These are phyloP conservation scores for Citrus australasica DNA, from an alignment of 345 rosid genomes.

Conservation along the genomic window DNA sequence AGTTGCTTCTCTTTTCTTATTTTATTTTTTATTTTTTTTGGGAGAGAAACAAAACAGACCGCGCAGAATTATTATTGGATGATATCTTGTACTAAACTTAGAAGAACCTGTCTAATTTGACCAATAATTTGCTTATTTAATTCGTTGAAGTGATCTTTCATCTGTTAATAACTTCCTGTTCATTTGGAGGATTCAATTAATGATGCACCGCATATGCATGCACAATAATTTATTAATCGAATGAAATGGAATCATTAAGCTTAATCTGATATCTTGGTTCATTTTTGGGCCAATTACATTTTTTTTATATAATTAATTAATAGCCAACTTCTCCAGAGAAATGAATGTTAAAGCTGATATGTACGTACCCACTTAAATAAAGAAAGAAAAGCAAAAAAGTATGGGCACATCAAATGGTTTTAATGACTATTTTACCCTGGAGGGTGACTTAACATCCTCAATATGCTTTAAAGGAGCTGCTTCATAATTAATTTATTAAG, in stretches of 20 bases:
- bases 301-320: too few species aligned
- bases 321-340: neutral
- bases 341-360: neutral
- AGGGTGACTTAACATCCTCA: constrained; percentile 22
- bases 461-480: constrained; percentile 9
- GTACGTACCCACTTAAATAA: neutral
- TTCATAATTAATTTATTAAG: neutral
- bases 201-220: neutral
- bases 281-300: neutral
- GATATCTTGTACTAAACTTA: neutral
- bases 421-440: constrained; percentile 19
- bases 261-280: neutral
- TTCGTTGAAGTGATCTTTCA: neutral
- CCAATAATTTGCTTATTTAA: neutral
- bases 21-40: too few species aligned
- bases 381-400: neutral
- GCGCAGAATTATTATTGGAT: neutral
- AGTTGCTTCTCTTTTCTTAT: too few species aligned
- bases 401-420: neutral
- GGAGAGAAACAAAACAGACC: neutral
- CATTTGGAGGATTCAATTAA: neutral
- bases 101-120: neutral
- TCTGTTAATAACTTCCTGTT: neutral
- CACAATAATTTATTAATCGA: neutral
- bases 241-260: neutral